These are phyloP conservation scores for Botrytis byssoidea DNA, from an alignment of 2,329 filamentous ascomycete species.

Conservation along the genomic window DNA sequence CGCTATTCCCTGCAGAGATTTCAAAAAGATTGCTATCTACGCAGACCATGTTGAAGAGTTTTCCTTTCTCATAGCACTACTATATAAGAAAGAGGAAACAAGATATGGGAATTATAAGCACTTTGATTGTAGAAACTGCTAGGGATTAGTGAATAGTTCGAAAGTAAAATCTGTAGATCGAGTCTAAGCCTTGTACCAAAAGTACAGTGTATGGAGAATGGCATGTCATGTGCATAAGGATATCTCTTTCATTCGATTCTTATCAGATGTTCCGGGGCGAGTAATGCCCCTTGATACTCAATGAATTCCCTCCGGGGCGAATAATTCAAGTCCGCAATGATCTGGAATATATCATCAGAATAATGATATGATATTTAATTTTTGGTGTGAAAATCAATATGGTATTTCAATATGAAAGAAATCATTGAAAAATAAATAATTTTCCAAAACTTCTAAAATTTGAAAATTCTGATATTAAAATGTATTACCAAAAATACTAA, in stretches of 20 bases:
- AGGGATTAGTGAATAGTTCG: not conserved
- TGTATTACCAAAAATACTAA: no score
- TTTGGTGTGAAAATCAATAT: no score
- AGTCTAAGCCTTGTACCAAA: not conserved
- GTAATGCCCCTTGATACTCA: not conserved
- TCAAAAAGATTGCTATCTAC: not conserved
- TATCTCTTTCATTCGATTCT: not conserved
- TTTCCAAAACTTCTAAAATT: no score
- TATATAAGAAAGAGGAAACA: no score
- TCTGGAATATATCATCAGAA: not conserved
- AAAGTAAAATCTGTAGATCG: not conserved
- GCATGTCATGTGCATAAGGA: not conserved
- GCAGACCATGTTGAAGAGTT: not conserved
- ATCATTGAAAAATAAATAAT: no score
- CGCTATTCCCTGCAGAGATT: no score
- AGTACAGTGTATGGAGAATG: not conserved
- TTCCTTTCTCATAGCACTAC: not conserved
- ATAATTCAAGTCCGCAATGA: not conserved
- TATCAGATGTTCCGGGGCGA: not conserved
- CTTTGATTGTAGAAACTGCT: not conserved
- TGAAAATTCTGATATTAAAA: no score
- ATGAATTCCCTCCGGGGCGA: rapidly evolving
- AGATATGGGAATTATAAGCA: not conserved
- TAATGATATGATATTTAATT: no score
- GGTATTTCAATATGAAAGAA: no score